Percentiles rank a stretch among this genome's conserved stretches.
Conservation (phyloP, 495 filamentous ascomycete species). For the Xylaria bambusicola region DNA sequence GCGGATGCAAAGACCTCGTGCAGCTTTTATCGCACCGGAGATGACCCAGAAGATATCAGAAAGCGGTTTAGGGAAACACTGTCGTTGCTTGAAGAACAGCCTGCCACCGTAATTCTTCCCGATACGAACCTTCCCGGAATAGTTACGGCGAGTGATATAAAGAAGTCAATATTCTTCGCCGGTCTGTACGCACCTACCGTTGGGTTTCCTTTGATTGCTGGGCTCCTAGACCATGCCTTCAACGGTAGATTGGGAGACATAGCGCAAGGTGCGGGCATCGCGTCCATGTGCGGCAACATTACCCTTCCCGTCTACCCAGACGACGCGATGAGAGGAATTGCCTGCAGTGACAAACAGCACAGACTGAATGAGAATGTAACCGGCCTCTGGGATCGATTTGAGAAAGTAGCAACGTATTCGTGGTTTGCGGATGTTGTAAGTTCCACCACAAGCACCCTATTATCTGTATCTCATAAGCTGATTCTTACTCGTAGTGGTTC, state of each 20-base stretch:
- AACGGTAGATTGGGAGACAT: slow-evolving; percentile 1
- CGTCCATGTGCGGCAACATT: slow-evolving; percentile 35
- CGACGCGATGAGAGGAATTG: slow-evolving; percentile 45
- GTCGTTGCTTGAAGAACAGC: slow-evolving; percentile 41
- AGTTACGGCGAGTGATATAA: slow-evolving; percentile 35
- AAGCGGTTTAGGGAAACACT: slow-evolving; percentile 44
- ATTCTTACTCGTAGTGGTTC: slow-evolving; percentile 35
- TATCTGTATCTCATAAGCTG: neutral
- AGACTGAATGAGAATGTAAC: slow-evolving; percentile 44
- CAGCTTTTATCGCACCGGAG: slow-evolving; percentile 36
- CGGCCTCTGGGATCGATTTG: slow-evolving; percentile 36
- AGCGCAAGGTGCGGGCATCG: slow-evolving; percentile 9
- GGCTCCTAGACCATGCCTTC: slow-evolving; percentile 7
- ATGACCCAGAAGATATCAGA: slow-evolving; percentile 45
- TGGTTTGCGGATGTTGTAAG: slow-evolving; percentile 46
- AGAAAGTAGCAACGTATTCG: slow-evolving; percentile 38
- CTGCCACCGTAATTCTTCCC: slow-evolving; percentile 47
- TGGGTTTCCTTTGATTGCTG: slow-evolving; percentile 35
- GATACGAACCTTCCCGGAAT: slow-evolving; percentile 36
- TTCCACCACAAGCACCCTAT: neutral
- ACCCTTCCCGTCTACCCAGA: slow-evolving; percentile 50
- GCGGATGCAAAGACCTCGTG: slow-evolving; percentile 34
- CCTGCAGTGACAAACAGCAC: slow-evolving; percentile 49
- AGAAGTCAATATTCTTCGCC: slow-evolving; percentile 33
- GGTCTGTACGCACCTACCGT: slow-evolving; percentile 38